These are phyloP conservation scores for Juglanconis sp. DNA, from an alignment of 2,329 filamentous ascomycete species.

Conservation along the genomic window DNA sequence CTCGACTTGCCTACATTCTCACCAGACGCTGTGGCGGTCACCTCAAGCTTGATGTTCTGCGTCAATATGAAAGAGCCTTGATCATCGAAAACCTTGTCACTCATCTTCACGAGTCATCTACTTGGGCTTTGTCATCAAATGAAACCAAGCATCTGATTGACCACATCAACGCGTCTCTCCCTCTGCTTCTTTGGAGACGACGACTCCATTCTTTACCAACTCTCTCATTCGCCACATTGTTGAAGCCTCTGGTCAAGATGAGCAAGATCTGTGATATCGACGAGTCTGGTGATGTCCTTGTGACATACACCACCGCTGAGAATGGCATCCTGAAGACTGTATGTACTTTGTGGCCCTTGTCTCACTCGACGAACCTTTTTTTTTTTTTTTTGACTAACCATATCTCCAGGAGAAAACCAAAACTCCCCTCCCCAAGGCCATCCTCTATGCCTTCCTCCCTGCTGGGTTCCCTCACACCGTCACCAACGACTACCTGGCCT, in stretches of 20 bases:
- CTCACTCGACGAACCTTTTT: background rate
- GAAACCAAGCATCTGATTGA: too few species aligned
- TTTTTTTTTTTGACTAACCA: background rate
- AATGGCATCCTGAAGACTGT: slow-evolving; percentile 26
- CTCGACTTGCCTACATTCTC: too few species aligned
- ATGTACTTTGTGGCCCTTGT: slow-evolving; percentile 5
- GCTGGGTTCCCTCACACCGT: slow-evolving; percentile 87
- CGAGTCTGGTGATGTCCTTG: slow-evolving; percentile 35
- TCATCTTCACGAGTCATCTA: background rate
- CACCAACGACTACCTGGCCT: slow-evolving; percentile 78
- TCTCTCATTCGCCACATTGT: background rate
- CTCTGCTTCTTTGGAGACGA: too few species aligned
- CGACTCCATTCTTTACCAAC: background rate
- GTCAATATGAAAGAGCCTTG: background rate
- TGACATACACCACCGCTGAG: slow-evolving; percentile 28
- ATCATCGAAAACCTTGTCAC: background rate
- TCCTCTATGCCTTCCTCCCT: slow-evolving; percentile 75
- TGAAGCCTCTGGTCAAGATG: slow-evolving; percentile 20
- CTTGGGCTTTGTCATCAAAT: background rate
- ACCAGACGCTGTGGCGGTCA: too few species aligned
- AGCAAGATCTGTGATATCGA: slow-evolving; percentile 34
- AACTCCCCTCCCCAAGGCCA: slow-evolving; percentile 33
- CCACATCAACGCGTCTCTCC: too few species aligned
- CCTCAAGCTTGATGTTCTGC: too few species aligned
- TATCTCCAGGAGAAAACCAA: slow-evolving; percentile 31